These are phyloP conservation scores for Teunomyces tritomae DNA, from an alignment of 805 yeast genomes.

Conservation along the genomic window DNA sequence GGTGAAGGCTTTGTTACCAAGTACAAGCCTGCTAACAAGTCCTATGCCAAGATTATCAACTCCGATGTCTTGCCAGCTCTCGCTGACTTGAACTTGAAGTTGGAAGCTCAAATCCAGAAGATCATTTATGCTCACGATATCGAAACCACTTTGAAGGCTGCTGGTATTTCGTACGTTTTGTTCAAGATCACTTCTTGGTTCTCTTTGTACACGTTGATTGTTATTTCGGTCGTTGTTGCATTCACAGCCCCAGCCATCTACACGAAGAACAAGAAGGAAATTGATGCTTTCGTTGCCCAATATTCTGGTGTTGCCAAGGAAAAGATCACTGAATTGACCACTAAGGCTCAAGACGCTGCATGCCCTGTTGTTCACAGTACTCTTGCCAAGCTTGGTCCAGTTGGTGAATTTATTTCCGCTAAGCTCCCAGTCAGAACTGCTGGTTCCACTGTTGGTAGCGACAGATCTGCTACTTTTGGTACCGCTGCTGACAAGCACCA, in stretches of 20 bases:
- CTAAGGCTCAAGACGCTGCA: constrained; percentile 39
- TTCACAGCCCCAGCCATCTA: constrained; percentile 79
- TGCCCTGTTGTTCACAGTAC: constrained; percentile 59
- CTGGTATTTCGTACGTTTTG: constrained; percentile 59
- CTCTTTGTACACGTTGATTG: constrained; percentile 65
- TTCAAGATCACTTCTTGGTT: constrained; percentile 75
- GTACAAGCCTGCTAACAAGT: constrained; percentile 58
- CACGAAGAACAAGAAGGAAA: constrained; percentile 69
- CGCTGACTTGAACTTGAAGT: constrained; percentile 44
- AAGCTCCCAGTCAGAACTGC: constrained; percentile 69
- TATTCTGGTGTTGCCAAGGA: constrained; percentile 45
- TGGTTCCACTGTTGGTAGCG: constrained; percentile 57
- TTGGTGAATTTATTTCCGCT: constrained; percentile 55
- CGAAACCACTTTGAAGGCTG: constrained; percentile 70
- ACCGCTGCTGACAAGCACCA: constrained; percentile 12
- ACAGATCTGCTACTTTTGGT: constrained; percentile 16
- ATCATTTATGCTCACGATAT: constrained; percentile 67
- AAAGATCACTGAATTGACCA: constrained; percentile 45
- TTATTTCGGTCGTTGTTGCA: constrained; percentile 54
- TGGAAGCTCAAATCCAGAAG: constrained; percentile 55
- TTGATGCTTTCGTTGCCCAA: constrained; percentile 59
- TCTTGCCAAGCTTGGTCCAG: constrained; percentile 63
- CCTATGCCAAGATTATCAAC: constrained; percentile 35
- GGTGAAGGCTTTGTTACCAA: constrained; percentile 81
- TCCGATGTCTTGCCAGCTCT: constrained; percentile 40